Conservation (phyloP, 441 rosid species). For the Erodium moschatum region DNA sequence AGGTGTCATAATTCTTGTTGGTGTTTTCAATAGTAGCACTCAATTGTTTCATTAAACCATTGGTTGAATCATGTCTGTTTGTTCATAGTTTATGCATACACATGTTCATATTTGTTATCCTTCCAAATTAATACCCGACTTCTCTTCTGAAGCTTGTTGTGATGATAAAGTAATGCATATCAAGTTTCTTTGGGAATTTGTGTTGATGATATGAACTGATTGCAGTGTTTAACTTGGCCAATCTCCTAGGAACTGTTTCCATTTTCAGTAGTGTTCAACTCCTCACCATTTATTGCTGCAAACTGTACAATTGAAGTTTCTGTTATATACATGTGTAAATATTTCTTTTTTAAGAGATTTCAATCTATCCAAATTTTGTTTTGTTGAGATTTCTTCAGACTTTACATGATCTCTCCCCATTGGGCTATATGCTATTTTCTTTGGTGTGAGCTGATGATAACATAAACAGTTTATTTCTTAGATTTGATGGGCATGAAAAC, state of each 20-base stretch:
- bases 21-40: background rate
- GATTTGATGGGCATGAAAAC: background rate
- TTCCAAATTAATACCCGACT: background rate
- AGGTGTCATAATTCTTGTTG: background rate
- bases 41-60: background rate
- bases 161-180: background rate
- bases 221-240: background rate
- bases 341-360: background rate
- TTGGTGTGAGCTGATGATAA: background rate
- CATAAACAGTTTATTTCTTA: background rate
- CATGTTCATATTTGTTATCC: background rate
- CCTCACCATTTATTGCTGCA: background rate
- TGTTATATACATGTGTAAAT: background rate
- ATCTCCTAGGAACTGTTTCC: background rate
- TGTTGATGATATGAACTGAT: background rate
- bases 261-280: background rate
- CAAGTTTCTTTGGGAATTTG: background rate
- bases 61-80: background rate
- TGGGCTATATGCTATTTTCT: background rate
- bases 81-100: background rate
- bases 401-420: background rate
- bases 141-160: conserved; percentile 1
- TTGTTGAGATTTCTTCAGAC: background rate
- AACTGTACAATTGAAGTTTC: background rate
- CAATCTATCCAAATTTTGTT: background rate